Evolutionary conservation across 2,329 filamentous ascomycete species (phyloP).

Genomic region (Aspergillus aculeatus): DNA sequence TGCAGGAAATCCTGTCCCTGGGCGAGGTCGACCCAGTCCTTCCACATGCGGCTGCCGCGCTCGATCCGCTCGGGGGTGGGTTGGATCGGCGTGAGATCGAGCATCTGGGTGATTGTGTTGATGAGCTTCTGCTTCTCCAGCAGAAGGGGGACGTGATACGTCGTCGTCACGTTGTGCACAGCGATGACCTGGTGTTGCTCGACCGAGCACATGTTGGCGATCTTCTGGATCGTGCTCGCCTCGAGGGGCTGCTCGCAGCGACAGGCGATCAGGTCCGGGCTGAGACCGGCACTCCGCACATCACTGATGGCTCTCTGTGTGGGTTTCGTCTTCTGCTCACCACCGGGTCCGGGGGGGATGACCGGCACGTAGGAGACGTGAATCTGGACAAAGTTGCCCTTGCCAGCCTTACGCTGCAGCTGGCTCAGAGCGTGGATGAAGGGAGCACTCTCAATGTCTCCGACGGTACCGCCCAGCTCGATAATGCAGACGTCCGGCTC

Average conservation of each 20-base stretch:
- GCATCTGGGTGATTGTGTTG: constrained; percentile 61
- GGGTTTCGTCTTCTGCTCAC: constrained; percentile 94
- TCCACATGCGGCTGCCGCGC: constrained; percentile 71
- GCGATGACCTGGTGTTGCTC: constrained; percentile 80
- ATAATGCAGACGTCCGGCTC: constrained; percentile 88
- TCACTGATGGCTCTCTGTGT: constrained; percentile 87
- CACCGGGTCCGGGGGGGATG: constrained; percentile 41
- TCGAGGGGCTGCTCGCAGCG: constrained; percentile 79
- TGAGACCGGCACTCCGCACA: constrained; percentile 75
- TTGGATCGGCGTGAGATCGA: constrained; percentile 62
- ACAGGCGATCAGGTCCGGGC: constrained; percentile 83
- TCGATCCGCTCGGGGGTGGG: constrained; percentile 56
- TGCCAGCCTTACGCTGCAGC: constrained; percentile 68
- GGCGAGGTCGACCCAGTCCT: constrained; percentile 72
- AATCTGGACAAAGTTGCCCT: constrained; percentile 82
- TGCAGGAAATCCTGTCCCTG: constrained; percentile 64
- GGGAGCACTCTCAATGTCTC: constrained; percentile 82
- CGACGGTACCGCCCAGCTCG: constrained; percentile 52
- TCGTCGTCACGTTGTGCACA: constrained; percentile 83
- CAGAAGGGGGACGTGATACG: constrained; percentile 93
- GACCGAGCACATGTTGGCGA: constrained; percentile 85
- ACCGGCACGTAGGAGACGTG: constrained; percentile 78
- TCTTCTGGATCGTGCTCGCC: constrained; percentile 74
- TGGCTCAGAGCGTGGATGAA: constrained; percentile 86
- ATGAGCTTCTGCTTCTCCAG: constrained; percentile 79